Conservation (phyloP, 371 early-diverging fungal species). For the Blakeslea trispora region DNA sequence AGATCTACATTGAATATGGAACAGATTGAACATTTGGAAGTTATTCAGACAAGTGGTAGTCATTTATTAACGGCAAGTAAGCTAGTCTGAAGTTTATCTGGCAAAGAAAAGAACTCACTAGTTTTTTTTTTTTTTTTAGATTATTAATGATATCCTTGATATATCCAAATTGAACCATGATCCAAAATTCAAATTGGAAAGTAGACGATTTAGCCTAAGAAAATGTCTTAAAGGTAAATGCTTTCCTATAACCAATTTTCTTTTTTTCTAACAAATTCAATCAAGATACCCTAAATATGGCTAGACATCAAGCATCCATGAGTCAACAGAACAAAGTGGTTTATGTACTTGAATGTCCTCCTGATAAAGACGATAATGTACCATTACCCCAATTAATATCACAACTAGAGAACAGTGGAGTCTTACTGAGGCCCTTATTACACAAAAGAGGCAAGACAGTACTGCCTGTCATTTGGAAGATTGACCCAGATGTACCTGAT, state of each 20-base stretch:
- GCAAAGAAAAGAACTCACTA: constrained; percentile 1
- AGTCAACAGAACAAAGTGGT: constrained; percentile 48
- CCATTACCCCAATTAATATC: constrained; percentile 41
- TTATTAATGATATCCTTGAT: constrained; percentile 63
- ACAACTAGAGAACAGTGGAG: constrained; percentile 30
- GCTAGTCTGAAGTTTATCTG: no score
- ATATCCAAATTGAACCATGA: constrained; percentile 64
- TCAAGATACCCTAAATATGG: constrained; percentile 52
- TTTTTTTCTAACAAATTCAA: background rate
- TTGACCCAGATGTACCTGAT: constrained; percentile 59
- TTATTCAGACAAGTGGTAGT: constrained; percentile 63
- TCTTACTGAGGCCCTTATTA: constrained; percentile 14
- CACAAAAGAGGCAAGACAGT: constrained; percentile 45
- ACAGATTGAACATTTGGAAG: constrained; percentile 58
- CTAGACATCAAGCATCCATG: constrained; percentile 51
- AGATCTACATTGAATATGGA: constrained; percentile 50
- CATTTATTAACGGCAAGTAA: constrained; percentile 56
- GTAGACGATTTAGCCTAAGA: constrained; percentile 54
- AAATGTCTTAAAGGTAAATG: constrained; percentile 61
- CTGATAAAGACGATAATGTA: constrained; percentile 52
- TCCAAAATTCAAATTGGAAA: constrained; percentile 59
- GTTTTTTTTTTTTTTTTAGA: constrained; percentile 28
- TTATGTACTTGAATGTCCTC: constrained; percentile 55
- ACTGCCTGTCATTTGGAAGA: constrained; percentile 59
- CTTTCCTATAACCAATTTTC: no score